Evolutionary conservation across 768 basidiomycete genomes (phyloP).

Genomic region (Macrolepiota fuliginosa): DNA sequence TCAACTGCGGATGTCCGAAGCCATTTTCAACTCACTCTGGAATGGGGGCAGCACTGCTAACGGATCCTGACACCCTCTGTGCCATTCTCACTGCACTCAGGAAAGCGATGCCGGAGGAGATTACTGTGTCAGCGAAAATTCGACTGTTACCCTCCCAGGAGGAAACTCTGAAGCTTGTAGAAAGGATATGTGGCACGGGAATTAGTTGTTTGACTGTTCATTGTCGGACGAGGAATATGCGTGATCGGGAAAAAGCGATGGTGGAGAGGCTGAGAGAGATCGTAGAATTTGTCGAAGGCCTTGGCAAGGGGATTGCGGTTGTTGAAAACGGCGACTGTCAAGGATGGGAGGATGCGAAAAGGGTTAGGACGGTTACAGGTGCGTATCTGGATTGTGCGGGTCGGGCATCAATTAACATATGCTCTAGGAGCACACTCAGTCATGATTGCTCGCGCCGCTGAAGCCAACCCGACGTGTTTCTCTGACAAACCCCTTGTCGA

Average conservation of each 20-base stretch:
- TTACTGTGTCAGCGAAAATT: constrained; percentile 94
- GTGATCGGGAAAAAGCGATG: constrained; percentile 75
- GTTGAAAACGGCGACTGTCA: constrained; percentile 93
- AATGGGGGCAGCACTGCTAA: constrained; percentile 95
- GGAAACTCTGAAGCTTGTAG: constrained; percentile 87
- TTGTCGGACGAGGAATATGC: constrained; percentile 91
- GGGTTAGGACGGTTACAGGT: constrained; percentile 74
- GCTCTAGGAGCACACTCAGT: constrained; percentile 75
- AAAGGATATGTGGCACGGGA: constrained; percentile 83
- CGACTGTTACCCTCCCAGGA: constrained; percentile 82
- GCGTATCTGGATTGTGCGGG: constrained; percentile 23
- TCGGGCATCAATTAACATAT: not conserved
- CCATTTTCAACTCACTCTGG: constrained; percentile 92
- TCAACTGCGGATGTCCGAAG: constrained; percentile 98
- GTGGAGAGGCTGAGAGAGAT: constrained; percentile 81
- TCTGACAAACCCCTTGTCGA: constrained; percentile 63
- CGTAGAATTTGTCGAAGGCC: constrained; percentile 75
- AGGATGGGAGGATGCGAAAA: constrained; percentile 74
- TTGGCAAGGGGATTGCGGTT: constrained; percentile 80
- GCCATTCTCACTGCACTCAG: constrained; percentile 82
- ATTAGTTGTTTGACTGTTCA: constrained; percentile 91
- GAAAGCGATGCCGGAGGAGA: constrained; percentile 64
- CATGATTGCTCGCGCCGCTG: constrained; percentile 96
- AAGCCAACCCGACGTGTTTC: constrained; percentile 91
- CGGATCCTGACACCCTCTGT: constrained; percentile 88